phyloP scores from a whole-genome alignment of 352 stramenopile genomes.

The Phytophthora fragariaefolia region DNA sequence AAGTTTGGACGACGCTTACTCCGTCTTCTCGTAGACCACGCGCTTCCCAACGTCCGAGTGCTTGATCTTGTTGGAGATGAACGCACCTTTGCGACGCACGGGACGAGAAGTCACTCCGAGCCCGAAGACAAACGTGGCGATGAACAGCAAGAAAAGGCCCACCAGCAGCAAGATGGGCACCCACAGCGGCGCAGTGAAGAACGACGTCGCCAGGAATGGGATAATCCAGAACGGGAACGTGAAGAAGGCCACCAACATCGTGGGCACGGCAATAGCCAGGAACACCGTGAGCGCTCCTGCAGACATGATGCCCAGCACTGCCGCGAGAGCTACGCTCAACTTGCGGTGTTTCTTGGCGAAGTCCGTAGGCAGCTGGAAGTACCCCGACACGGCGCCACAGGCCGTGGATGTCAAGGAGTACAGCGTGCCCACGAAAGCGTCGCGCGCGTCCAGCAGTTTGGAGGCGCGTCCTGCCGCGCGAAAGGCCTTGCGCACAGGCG shows the following conservation, averaged over 20 bases:
- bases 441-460: constrained; percentile 78
- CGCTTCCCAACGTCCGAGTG: constrained; percentile 83
- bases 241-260: constrained; percentile 69
- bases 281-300: constrained; percentile 66
- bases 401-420: constrained; percentile 48
- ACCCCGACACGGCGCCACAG: constrained; percentile 44
- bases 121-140: constrained; percentile 75
- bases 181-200: constrained; percentile 86
- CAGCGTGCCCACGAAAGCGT: constrained; percentile 63
- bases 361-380: constrained; percentile 62
- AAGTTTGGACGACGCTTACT: constrained; percentile 34
- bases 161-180: constrained; percentile 71
- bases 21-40: constrained; percentile 83
- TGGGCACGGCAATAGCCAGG: constrained; percentile 73
- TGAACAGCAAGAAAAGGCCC: constrained; percentile 68
- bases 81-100: constrained; percentile 77
- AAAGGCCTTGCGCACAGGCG: constrained; percentile 80
- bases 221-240: constrained; percentile 89
- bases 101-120: constrained; percentile 77
- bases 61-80: constrained; percentile 82
- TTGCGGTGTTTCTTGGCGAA: constrained; percentile 82
- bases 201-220: constrained; percentile 71
- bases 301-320: constrained; percentile 55
- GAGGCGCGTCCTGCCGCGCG: constrained; percentile 70
- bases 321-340: constrained; percentile 65